Evolutionary conservation across 768 basidiomycete species (phyloP), one percentile per base, ranked within the genome.

Genomic region (Leccinum olivaceopallidum): DNA sequence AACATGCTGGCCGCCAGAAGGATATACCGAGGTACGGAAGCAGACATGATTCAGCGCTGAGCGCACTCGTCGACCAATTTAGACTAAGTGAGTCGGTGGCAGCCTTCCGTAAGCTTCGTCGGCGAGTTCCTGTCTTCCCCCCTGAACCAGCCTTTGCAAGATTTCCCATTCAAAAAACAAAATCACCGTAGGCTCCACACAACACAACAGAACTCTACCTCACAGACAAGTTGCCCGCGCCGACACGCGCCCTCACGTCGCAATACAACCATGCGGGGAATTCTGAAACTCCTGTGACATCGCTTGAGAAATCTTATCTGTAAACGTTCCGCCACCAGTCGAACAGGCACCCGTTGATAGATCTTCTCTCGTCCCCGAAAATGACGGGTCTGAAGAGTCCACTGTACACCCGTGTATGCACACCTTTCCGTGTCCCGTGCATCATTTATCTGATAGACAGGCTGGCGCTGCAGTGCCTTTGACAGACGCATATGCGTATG

Each of bases 231-330:
- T 49, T 53, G n/a, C 20, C 20, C 44, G 44, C 44, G 3, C 7
- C 54, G 49, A 36, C 42, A 20, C 37, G 50, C 48, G 44, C 36
- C 44, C n/a, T 58, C 30, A 56, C 52, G 44, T 57, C 50, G 51
- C 39, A 72, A 71, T 69, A 61, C 68, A 60, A 53, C 70, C 69
- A 65, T 67, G 63, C 37, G 62, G 62, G 65, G 68, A 61, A 67
- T 57, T 37, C 59, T 50, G 49, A 50, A 50, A 50, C 16, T 51
- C 7, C 48, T 36, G 9, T 59, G 53, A 60, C 44, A 53, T 57
- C 51, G 42, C 59, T 53, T 55, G 53, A 56, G 5, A 36, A 36
- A 10, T 53, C 34, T 67, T 58, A 60, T 65, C 63, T 53, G 28
- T 53, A 61, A 47, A 51, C 37, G 37, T 60, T 48, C 22, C 52